Base-by-base conservation (phyloP, 345 rosid species). In the Adansonia digitata region DNA sequence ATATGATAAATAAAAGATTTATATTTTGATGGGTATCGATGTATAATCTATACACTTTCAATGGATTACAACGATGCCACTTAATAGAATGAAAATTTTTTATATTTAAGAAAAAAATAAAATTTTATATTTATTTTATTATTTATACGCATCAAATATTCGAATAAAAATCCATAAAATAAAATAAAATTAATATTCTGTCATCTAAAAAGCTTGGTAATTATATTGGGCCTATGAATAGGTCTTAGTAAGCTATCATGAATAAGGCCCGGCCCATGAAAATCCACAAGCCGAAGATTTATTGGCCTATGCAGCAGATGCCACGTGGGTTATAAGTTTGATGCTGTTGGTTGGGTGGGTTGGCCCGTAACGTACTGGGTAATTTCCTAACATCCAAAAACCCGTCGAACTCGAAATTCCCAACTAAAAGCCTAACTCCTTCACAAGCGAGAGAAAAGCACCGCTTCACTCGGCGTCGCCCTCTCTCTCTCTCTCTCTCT, bases 401-500 rank as follows among this genome's bases (percentile, higher is more conserved):
- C 45, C 31, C 65, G 27, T 40, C 53, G 24, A 59, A 40, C 46
- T 37, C 65, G 40, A 12, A 17, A n/a, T n/a, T 29, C 48, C 49
- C 61, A 12, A 2, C 31, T 12, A 9, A 43, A 43, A 27, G 3
- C 4, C 55, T 42, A 7, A 27, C 56, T 26, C 7, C 35, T 11
- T 22, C 1, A 2, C n/a, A 11, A 46, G 68, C 24, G 10, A 27
- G 39, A 18, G 10, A 2, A 40, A 5, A 40, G 20, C 42, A 48
- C 27, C 24, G 42, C 59, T 69, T 2, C 57, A 12, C 29, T 43
- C 69, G 69, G 27, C 40, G 7, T 72, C 27, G 37, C 59, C 56
- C n/a, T 67, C 14, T 52, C 69, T 73, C 55, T 66, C 73, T 45
- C 62, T 10, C 74, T 37, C 61, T 75, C 73, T n/a, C n/a, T 67